Conservation (phyloP, 257 asterid genomes). For the Solanum etuberosum region DNA sequence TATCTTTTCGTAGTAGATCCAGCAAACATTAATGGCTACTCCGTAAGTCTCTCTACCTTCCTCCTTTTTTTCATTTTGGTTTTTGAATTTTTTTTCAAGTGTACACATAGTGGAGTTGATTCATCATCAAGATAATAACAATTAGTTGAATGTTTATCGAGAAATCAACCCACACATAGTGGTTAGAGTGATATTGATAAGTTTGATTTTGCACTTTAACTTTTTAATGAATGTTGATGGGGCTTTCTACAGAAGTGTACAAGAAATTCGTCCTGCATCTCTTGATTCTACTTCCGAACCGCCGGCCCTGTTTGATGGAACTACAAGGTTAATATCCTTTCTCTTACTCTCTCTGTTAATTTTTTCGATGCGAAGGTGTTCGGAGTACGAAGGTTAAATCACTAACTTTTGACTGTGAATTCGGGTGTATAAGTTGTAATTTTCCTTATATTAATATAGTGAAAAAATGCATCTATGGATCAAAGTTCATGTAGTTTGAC, state of each 20-base stretch:
- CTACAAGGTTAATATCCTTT: constrained; percentile 22
- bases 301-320: constrained; percentile 35
- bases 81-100: not conserved
- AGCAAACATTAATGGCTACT: not conserved
- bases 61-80: not conserved
- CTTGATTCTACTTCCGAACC: constrained; percentile 29
- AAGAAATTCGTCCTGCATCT: constrained; percentile 23
- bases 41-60: not conserved
- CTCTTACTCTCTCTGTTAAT: not conserved
- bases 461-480: not conserved
- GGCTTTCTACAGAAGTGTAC: not conserved
- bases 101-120: too few relatives aligned
- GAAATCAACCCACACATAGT: not conserved
- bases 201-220: not conserved
- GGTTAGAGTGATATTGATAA: not conserved
- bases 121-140: not conserved
- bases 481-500: not conserved
- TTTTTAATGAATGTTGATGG: not conserved
- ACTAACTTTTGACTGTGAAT: not conserved
- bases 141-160: not conserved
- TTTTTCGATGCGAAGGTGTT: too few relatives aligned
- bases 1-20: not conserved
- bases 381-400: too few relatives aligned
- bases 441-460: not conserved
- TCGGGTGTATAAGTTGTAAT: not conserved